Base-by-base conservation (phyloP, 371 early-diverging fungal genomes). In the Mucor lusitanicus region DNA sequence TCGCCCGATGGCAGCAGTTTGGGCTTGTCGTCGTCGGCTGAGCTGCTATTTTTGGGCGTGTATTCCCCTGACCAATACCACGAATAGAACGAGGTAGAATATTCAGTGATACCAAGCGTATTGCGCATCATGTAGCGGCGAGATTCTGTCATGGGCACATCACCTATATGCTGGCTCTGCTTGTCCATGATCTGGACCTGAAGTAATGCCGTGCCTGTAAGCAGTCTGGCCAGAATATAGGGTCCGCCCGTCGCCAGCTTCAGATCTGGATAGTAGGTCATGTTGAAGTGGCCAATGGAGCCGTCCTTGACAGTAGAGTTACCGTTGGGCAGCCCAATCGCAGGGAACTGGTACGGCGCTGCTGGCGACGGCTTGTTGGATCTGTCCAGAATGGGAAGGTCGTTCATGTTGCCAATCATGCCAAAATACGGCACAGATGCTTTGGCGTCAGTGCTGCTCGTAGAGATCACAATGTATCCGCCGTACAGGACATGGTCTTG, bases 41-140 rank as follows among this genome's bases (percentile, higher is more conserved):
- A 37, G 17, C 27, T 28, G 11, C 58, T 53, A 53, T 75, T 64
- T 23, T 64, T 58, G 17, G 70, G 68, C 12, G 72, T 40, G 50
- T 76, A 76, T 5, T 65, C 37, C 25, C 73, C 73, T 17, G 53
- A 35, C 76, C 76, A 76, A 23, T 62, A 53, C 76, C 76, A 76
- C 4, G 61, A 28, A 28, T 70, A 63, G 23, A 58, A 76, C 1
- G 56, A 40, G 17, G n/a, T 57, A 3, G 68, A 62, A 19, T 63
- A 67, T 21, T 72, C 68, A 2, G 70, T 63, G 7, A 57, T 9
- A 5, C 5, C 19, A 9, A 63, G 46, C 0, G 73, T 67, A n/a
- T 76, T 73, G 21, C 76, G 70, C 50, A 65, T 50, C 60, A 76
- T 64, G 59, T 59, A 76, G 7, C 28, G 59, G 12, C 73, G 40